A percentile compares a stretch with the other conserved stretches of the same genome.
Conservation (phyloP, 495 filamentous ascomycete species). For the Glutinoglossum americanum region DNA sequence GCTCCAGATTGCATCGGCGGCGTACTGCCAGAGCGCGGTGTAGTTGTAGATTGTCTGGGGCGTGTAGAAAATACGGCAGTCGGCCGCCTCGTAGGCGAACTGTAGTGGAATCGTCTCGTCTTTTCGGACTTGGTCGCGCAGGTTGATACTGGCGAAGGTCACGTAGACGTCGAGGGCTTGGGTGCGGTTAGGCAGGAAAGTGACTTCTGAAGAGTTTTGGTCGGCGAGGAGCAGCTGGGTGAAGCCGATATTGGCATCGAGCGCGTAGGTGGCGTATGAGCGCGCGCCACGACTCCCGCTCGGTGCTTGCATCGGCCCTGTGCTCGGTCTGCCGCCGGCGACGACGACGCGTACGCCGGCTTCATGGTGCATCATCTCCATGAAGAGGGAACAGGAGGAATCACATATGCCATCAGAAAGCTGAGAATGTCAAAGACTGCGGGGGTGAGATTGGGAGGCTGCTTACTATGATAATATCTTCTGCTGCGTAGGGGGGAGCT, state of each 20-base stretch:
- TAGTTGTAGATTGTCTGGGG: slow-evolving; percentile 10
- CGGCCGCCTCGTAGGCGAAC: slow-evolving; percentile 20
- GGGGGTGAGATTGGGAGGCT: background rate
- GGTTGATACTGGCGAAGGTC: slow-evolving; percentile 6
- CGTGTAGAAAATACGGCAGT: slow-evolving; percentile 21
- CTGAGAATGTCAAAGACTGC: background rate
- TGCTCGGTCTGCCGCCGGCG: slow-evolving; percentile 24
- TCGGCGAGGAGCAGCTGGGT: background rate
- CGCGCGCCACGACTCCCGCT: slow-evolving; percentile 19
- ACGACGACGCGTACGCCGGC: slow-evolving; percentile 27
- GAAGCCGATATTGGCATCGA: background rate
- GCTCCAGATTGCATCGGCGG: slow-evolving; percentile 9
- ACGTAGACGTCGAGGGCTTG: background rate
- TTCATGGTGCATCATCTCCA: slow-evolving; percentile 29
- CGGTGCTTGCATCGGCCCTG: slow-evolving; percentile 23
- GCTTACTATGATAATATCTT: slow-evolving; percentile 23
- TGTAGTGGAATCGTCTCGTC: slow-evolving; percentile 16
- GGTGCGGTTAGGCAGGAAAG: background rate
- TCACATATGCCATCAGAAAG: slow-evolving; percentile 28
- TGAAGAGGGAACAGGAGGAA: slow-evolving; percentile 29
- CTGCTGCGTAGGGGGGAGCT: slow-evolving; percentile 21
- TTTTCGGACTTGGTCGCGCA: slow-evolving; percentile 7
- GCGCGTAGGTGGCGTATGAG: background rate
- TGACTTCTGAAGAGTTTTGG: background rate
- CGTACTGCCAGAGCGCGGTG: slow-evolving; percentile 8